These are phyloP conservation scores for Fraxinus albicans DNA, from an alignment of 305 asterid genomes.

Conservation along the genomic window DNA sequence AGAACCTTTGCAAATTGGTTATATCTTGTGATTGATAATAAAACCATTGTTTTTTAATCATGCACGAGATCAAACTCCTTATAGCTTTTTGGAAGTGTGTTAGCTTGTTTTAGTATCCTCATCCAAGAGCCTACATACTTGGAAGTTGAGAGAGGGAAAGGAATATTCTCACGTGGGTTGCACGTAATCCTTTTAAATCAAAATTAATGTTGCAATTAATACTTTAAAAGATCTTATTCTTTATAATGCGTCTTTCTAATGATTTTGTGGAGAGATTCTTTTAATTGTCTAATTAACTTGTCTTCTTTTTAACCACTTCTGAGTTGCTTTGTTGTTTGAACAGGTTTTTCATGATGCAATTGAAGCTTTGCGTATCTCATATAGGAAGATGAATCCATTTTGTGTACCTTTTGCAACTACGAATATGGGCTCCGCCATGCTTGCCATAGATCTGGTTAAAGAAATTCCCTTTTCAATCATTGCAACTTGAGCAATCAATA, in stretches of 20 bases:
- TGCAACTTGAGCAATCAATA: background rate
- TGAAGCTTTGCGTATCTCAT: constrained; percentile 86
- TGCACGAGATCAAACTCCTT: background rate
- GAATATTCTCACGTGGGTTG: background rate
- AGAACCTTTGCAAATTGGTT: background rate
- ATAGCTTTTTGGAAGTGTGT: background rate
- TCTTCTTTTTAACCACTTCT: constrained; percentile 8
- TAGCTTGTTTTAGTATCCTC: background rate
- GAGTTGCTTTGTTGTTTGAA: constrained; percentile 29
- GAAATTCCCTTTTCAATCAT: background rate
- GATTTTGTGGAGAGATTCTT: background rate
- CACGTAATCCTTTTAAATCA: background rate
- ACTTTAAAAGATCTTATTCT: background rate
- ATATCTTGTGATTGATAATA: background rate
- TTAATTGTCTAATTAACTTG: background rate
- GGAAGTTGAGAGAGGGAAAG: background rate
- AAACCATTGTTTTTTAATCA: background rate
- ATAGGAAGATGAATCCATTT: constrained; percentile 95
- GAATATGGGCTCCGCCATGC: constrained; percentile 96
- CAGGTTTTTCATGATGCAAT: constrained; percentile 88
- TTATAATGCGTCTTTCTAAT: background rate
- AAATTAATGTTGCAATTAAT: background rate
- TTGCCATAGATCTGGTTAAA: constrained; percentile 90
- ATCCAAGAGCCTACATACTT: background rate
- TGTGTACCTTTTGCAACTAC: constrained; percentile 92